Evolutionary conservation across 805 yeast genomes (phyloP), one percentile per base, ranked within the genome.

Genomic region (Zygoascus tannicola): DNA sequence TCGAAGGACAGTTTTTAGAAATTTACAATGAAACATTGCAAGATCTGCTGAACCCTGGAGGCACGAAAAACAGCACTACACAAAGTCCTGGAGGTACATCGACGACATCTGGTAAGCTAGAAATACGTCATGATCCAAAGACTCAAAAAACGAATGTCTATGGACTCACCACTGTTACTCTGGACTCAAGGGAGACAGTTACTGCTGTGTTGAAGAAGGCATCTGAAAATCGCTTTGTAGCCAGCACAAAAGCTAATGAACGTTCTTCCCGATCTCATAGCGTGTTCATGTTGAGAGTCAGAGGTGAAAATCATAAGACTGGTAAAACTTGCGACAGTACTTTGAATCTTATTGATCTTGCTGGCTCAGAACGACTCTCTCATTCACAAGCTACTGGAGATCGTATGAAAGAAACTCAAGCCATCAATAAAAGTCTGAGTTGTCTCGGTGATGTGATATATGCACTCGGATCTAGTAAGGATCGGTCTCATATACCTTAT

Each of bases 201-300:
- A 59, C 65, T 3, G 49, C 54, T 0, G 52, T 83, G 0, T 60
- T 92, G 32, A 59, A 60, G 12, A 69, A 55, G 34, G 94, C 95
- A 0, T 66, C 69, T 35, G 67, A 60, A 21, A 77, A 78, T 48
- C 69, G 97, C 41, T 71, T 85, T 0, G 84, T 90, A 0, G 95
- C 95, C 0, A 71, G 86, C 0, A 92, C 98, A 0, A 74, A 70
- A 45, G 75, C 85, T 0, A 90, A 90, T 57, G 83, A 79, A 43
- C 73, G 82, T 32, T 88, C 97, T 1, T 90, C 97, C 0, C 72
- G 98, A 54, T 90, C 97, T 0, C 98, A 90, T 60, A 80, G 85
- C 3, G 80, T 90, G 0, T 87, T 85, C 53, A 78, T 76, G 8
- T 66, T 92, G 2, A 64, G 70, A 15, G 64, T 90, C 12, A 45